These are phyloP conservation scores for Boletellus sp. DNA, from an alignment of 768 basidiomycete species.

Conservation along the genomic window DNA sequence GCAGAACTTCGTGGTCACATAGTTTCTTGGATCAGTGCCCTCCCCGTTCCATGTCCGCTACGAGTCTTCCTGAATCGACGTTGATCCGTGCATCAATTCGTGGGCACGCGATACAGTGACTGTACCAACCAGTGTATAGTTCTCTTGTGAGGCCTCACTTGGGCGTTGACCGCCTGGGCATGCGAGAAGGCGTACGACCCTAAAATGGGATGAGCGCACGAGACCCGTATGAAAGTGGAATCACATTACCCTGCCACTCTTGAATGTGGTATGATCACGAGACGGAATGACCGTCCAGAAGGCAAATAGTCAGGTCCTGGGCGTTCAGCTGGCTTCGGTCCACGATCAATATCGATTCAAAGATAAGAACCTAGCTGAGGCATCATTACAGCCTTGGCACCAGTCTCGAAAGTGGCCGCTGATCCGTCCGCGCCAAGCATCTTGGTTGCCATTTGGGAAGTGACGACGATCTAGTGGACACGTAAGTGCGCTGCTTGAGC, in stretches of 20 bases:
- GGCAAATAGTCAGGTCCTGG: conserved; percentile 41
- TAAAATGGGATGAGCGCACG: conserved; percentile 21
- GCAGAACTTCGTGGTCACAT: conserved; percentile 17
- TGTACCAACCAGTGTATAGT: conserved; percentile 24
- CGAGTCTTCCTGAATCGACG: conserved; percentile 9
- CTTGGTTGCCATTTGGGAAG: conserved; percentile 69
- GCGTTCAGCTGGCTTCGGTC: conserved; percentile 5
- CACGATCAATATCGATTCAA: conserved; percentile 4
- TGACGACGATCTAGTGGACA: conserved; percentile 46
- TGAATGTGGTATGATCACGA: conserved; percentile 39
- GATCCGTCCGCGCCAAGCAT: conserved; percentile 61
- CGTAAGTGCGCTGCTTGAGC: conserved; percentile 6
- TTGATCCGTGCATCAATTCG: conserved; percentile 9
- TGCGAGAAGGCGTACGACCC: conserved; percentile 39
- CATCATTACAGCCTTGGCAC: conserved; percentile 59
- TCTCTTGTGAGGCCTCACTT: conserved; percentile 16
- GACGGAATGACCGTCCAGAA: conserved; percentile 39
- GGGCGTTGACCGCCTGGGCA: conserved; percentile 29
- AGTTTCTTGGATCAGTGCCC: conserved; percentile 16
- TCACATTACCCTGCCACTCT: conserved; percentile 39
- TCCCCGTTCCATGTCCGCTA: conserved; percentile 26
- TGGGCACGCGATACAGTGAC: conserved; percentile 17
- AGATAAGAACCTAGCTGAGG: conserved; percentile 55
- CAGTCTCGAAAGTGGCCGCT: conserved; percentile 61
- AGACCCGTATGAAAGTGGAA: conserved; percentile 13